Base-by-base conservation (phyloP, 2,329 filamentous ascomycete species). In the Neoascochyta sp. region DNA sequence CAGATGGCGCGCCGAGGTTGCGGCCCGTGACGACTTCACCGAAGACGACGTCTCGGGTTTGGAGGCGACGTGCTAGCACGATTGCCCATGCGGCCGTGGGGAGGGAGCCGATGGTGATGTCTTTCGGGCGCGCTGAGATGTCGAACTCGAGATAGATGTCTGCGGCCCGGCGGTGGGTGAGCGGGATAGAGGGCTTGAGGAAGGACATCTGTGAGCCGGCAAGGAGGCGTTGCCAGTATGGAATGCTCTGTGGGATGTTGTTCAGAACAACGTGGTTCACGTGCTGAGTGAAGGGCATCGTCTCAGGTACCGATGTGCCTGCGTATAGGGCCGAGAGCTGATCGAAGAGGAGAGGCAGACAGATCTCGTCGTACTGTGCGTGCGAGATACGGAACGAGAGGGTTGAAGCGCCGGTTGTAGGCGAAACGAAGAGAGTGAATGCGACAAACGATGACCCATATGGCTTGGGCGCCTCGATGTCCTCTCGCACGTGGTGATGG, bases 351-450 rank as follows among this genome's bases (percentile, higher is more conserved):
- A 70, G 63, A 0, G 78, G 74, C 7, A 83, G 68, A 43, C 75
- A 83, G 13, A 83, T 78, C 41, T 80, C 80, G 42, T 84, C 80
- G 50, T 83, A 83, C 44, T 83, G 80, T 1, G 80, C 76, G 54
- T 84, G 80, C 0, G 79, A 83, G 32, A 84, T 72, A 33, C 80
- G 74, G 52, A 81, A 70, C 36, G 74, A 63, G 9, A 83, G 71
- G 24, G 69, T 67, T 4, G 63, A 56, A 8, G 66, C 50, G 13
- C 60, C 63, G 36, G 76, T 75, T 37, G 78, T 68, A 25, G 78
- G 76, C 39, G 77, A 76, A 33, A 76, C 69, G 38, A 81, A 81
- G 10, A 74, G 65, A 3, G 47, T 53, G 34, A 62, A 61, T 8
- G 46, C 41, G 3, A 59, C 48, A 17, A 62, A 62, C 0, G 57